These are phyloP conservation scores for Corallochytrium limacisporum DNA, from an alignment of 78 protist genomes.

Conservation along the genomic window DNA sequence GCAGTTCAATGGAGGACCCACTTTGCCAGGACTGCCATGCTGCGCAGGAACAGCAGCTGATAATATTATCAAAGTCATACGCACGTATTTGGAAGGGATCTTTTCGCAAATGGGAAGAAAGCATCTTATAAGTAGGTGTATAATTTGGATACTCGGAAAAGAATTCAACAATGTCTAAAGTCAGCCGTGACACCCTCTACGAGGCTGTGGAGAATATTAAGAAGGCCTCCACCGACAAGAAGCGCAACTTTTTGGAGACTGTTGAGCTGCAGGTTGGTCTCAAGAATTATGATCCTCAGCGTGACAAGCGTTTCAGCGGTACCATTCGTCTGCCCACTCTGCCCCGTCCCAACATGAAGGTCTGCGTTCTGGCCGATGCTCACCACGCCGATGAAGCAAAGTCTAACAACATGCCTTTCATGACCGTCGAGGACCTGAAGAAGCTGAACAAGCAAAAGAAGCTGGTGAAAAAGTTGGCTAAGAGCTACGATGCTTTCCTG, in stretches of 20 bases:
- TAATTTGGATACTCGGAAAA: too few relatives aligned
- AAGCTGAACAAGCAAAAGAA: slow-evolving; percentile 97
- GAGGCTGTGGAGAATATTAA: slow-evolving; percentile 1
- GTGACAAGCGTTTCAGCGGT: slow-evolving; percentile 99
- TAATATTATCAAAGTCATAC: too few relatives aligned
- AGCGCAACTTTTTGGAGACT: slow-evolving; percentile 81
- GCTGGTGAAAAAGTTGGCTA: slow-evolving; percentile 92
- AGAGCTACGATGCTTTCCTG: slow-evolving; percentile 92
- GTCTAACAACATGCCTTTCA: slow-evolving; percentile 62
- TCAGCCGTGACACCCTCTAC: slow-evolving; percentile 3
- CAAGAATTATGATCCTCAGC: slow-evolving; percentile 96
- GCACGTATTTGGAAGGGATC: too few relatives aligned
- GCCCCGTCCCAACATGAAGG: slow-evolving; percentile 52
- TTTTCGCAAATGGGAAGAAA: too few relatives aligned
- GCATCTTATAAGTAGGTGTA: too few relatives aligned
- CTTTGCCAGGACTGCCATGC: too few relatives aligned
- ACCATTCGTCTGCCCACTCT: slow-evolving; percentile 48
- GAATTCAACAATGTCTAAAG: slow-evolving; percentile 12
- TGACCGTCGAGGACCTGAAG: slow-evolving; percentile 88
- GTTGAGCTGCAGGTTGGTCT: slow-evolving; percentile 95
- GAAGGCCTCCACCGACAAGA: slow-evolving; percentile 1
- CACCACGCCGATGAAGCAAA: slow-evolving; percentile 74
- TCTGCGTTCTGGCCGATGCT: slow-evolving; percentile 94
- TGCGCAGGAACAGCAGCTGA: too few relatives aligned
- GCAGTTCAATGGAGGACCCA: too few relatives aligned